Evolutionary conservation across 805 yeast species (phyloP).

Genomic region (Candida quercuum): DNA sequence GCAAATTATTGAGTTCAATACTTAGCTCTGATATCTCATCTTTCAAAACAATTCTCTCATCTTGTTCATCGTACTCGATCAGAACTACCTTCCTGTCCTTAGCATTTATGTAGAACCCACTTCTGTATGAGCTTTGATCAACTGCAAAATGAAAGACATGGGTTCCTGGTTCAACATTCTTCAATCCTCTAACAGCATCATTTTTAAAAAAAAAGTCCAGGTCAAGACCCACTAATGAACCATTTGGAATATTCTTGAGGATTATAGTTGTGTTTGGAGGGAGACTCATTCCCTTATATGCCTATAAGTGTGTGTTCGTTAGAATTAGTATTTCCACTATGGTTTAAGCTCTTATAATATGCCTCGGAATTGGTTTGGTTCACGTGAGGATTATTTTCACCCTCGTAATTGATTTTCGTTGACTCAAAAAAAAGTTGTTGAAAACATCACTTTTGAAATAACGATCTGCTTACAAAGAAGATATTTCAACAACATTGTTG

Average conservation of each 20-base stretch:
- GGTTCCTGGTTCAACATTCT: constrained; percentile 42
- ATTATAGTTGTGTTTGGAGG: constrained; percentile 27
- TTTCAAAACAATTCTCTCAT: constrained; percentile 26
- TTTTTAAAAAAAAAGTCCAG: constrained; percentile 41
- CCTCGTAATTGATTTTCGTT: not conserved
- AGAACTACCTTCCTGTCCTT: constrained; percentile 29
- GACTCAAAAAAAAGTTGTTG: not conserved
- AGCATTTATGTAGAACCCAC: constrained; percentile 35
- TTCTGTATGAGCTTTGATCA: constrained; percentile 29
- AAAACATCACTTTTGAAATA: no score
- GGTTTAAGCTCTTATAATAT: no score
- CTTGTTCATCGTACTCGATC: constrained; percentile 32
- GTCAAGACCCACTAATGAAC: constrained; percentile 43
- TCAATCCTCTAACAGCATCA: constrained; percentile 42
- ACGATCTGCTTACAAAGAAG: no score
- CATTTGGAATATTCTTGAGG: constrained; percentile 26
- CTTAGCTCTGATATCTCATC: constrained; percentile 28
- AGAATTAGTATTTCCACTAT: no score
- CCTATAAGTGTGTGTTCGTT: not conserved
- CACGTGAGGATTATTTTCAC: no score
- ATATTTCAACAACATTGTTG: no score
- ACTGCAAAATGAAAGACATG: constrained; percentile 52
- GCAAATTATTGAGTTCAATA: constrained; percentile 25
- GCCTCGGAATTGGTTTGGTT: not conserved
- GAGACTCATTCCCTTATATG: constrained; percentile 7